A percentile compares a stretch with the other conserved stretches of the same genome.
These are phyloP conservation scores for Omphalea diandra DNA, from an alignment of 441 rosid genomes.

Conservation along the genomic window DNA sequence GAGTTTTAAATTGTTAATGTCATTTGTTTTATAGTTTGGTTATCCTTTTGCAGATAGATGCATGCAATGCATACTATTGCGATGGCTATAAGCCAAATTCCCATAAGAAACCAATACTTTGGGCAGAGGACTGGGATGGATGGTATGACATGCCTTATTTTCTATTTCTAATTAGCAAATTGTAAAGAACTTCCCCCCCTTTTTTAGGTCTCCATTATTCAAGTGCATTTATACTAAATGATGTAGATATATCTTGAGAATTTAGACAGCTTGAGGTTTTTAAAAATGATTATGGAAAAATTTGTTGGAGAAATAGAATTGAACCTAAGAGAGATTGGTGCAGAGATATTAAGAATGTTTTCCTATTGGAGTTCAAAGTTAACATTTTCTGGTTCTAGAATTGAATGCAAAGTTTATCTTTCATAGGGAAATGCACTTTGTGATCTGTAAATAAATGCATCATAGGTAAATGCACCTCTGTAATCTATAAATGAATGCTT, in stretches of 20 bases:
- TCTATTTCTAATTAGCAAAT: neutral
- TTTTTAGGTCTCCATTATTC: neutral
- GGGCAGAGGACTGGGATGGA: conserved; percentile 98
- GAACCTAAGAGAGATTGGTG: neutral
- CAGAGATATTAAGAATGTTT: neutral
- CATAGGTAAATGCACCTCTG: too few species aligned
- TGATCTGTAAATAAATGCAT: too few species aligned
- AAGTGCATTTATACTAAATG: neutral
- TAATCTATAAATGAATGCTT: neutral
- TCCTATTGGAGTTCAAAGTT: neutral
- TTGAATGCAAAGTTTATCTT: neutral
- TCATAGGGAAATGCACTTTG: neutral
- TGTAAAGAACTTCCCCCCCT: neutral
- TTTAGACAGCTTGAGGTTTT: neutral
- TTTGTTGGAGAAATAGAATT: neutral
- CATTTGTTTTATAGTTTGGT: conserved; percentile 11
- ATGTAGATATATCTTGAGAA: neutral
- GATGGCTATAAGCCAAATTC: conserved; percentile 78
- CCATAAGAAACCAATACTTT: conserved; percentile 68
- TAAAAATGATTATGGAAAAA: too few species aligned
- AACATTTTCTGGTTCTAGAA: neutral
- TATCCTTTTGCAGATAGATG: conserved; percentile 51
- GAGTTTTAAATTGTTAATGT: conserved; percentile 9
- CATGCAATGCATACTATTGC: conserved; percentile 93
- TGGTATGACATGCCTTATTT: conserved; percentile 44